Evolutionary conservation across 2,329 filamentous ascomycete genomes (phyloP).

Genomic region (Fusarium sp.): DNA sequence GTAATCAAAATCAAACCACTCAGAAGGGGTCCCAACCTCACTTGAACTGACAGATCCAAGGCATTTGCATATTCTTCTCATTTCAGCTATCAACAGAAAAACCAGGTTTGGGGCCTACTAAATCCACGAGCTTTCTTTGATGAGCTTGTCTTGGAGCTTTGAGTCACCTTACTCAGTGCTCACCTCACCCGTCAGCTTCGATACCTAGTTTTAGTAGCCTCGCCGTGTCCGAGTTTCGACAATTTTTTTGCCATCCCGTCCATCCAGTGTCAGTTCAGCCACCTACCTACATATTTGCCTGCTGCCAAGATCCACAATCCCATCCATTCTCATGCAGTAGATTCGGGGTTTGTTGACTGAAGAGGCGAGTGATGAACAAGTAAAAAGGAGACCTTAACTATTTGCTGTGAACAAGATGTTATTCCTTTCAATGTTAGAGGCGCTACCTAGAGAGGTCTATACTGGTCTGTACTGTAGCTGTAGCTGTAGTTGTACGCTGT

Average conservation of each 20-base stretch:
- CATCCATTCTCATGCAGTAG: conserved; percentile 25
- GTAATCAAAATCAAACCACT: conserved; percentile 37
- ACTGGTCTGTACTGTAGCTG: neutral
- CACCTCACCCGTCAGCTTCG: conserved; percentile 14
- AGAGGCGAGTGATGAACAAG: conserved; percentile 23
- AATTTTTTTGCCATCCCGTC: conserved; percentile 15
- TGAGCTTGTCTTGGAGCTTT: conserved; percentile 10
- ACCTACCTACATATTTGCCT: conserved; percentile 3
- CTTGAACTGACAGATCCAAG: conserved; percentile 7
- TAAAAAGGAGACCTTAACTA: conserved; percentile 2
- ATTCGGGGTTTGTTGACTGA: neutral
- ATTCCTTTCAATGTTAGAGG: neutral
- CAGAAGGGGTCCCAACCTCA: conserved; percentile 20
- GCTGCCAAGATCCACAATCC: neutral
- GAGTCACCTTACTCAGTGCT: conserved; percentile 21
- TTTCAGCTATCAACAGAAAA: conserved; percentile 16
- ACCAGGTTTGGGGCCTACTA: neutral
- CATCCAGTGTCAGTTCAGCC: conserved; percentile 8
- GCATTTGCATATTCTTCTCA: conserved; percentile 19
- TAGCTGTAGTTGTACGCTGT: neutral
- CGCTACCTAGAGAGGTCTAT: too few species aligned
- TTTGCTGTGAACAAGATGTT: neutral
- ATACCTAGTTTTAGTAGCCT: neutral
- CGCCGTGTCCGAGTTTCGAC: conserved; percentile 20
- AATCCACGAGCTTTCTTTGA: conserved; percentile 18